These are phyloP conservation scores for Phialocephala sp. DNA, from an alignment of 2,329 filamentous ascomycete species.

Conservation along the genomic window DNA sequence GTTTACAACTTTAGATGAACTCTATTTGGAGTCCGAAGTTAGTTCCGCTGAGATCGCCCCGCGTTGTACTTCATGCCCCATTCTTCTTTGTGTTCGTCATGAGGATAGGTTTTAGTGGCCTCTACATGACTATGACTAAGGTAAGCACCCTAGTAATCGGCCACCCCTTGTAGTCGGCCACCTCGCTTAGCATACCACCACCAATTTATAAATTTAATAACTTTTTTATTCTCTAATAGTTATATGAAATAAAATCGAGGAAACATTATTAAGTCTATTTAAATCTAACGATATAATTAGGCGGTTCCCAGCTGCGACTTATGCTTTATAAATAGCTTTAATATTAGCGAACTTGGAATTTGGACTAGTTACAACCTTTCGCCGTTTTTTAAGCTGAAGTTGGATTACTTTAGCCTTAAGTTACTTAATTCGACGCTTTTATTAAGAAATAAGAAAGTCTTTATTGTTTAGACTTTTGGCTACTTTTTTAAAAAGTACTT, in stretches of 20 bases:
- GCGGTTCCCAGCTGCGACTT: not conserved
- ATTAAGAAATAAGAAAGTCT: not conserved
- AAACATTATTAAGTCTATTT: not conserved
- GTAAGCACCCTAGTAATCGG: too few species aligned
- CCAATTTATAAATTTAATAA: not conserved
- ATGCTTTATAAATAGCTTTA: not conserved
- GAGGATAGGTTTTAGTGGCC: too few species aligned
- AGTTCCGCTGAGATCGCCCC: too few species aligned
- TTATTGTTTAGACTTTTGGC: not conserved
- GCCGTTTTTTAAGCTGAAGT: not conserved
- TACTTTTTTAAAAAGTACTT: too few species aligned
- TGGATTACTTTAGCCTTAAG: not conserved
- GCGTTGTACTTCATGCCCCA: too few species aligned
- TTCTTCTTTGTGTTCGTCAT: too few species aligned
- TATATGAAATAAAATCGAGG: not conserved
- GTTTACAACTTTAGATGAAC: too few species aligned
- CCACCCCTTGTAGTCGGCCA: not conserved
- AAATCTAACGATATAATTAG: not conserved
- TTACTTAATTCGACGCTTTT: not conserved
- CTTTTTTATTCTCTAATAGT: not conserved
- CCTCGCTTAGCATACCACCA: not conserved
- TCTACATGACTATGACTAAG: too few species aligned
- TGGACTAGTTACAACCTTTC: slow-evolving; percentile 4
- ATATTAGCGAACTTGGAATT: slow-evolving; percentile 12
- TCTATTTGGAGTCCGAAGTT: too few species aligned